Evolutionary conservation across 2,329 filamentous ascomycete genomes (phyloP).

Genomic region (Verticillium alfalfae): DNA sequence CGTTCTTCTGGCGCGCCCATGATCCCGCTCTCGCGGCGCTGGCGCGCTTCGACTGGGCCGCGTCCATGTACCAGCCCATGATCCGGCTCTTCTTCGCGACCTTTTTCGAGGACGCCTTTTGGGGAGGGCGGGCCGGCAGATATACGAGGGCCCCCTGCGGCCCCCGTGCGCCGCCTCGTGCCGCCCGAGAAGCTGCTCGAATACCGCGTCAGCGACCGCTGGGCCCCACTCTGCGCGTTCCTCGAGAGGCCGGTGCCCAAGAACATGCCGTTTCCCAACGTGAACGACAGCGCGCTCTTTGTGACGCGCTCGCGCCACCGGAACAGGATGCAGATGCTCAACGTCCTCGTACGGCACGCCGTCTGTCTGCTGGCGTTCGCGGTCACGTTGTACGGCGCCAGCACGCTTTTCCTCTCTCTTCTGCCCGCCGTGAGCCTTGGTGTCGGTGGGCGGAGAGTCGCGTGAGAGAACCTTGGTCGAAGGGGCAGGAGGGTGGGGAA

Average conservation of each 20-base stretch:
- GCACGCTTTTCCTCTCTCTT: background rate
- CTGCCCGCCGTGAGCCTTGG: background rate
- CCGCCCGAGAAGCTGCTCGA: slow-evolving; percentile 21
- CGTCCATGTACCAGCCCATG: background rate
- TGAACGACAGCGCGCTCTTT: slow-evolving; percentile 16
- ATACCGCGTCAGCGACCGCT: slow-evolving; percentile 30
- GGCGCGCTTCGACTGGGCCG: background rate
- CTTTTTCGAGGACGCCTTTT: background rate
- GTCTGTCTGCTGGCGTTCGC: background rate
- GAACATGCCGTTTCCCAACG: slow-evolving; percentile 24
- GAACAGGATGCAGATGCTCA: background rate
- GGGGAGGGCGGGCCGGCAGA: background rate
- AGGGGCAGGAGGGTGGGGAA: background rate
- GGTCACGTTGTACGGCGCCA: background rate
- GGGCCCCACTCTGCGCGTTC: slow-evolving; percentile 34
- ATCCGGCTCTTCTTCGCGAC: background rate
- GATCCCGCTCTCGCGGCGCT: background rate
- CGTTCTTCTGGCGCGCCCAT: background rate
- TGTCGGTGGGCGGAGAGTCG: too few species aligned
- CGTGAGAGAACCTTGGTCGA: too few species aligned
- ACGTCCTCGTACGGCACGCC: background rate
- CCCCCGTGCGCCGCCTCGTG: slow-evolving; percentile 2
- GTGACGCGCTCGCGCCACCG: background rate
- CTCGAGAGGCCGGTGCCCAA: slow-evolving; percentile 25
- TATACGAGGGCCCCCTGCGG: slow-evolving; percentile 8